Conservation (phyloP, 208 protist genomes). For the Naegleria lovaniensis region DNA sequence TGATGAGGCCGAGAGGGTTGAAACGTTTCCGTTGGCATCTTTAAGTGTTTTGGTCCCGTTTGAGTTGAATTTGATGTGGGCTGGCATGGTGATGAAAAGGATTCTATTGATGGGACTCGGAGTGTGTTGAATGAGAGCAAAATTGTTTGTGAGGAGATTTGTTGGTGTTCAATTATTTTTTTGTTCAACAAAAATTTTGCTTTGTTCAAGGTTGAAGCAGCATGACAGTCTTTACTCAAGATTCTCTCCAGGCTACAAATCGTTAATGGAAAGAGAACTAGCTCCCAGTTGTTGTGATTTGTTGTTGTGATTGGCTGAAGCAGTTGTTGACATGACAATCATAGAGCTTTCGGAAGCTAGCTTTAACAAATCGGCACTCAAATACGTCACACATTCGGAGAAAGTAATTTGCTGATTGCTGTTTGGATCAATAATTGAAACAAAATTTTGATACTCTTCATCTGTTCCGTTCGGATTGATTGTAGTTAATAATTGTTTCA, state of each 20-base stretch:
- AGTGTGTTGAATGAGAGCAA: no score
- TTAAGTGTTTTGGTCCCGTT: neutral
- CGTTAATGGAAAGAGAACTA: neutral
- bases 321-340: neutral
- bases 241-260: neutral
- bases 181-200: no score
- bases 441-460: conserved; percentile 54
- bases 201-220: no score
- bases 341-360: conserved; percentile 23
- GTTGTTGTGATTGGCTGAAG: neutral
- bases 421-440: conserved; percentile 56
- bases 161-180: no score
- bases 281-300: neutral
- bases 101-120: no score
- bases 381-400: conserved; percentile 61
- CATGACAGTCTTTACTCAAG: no score
- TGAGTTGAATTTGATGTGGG: neutral
- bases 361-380: conserved; percentile 61
- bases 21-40: neutral
- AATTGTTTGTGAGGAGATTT: no score
- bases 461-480: conserved; percentile 55
- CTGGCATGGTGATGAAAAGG: no score
- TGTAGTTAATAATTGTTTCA: conserved; percentile 50
- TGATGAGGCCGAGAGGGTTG: neutral
- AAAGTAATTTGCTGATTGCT: conserved; percentile 71